Evolutionary conservation across 192 early-diverging fungal genomes (phyloP).

Genomic region (Coemansia sp.): DNA sequence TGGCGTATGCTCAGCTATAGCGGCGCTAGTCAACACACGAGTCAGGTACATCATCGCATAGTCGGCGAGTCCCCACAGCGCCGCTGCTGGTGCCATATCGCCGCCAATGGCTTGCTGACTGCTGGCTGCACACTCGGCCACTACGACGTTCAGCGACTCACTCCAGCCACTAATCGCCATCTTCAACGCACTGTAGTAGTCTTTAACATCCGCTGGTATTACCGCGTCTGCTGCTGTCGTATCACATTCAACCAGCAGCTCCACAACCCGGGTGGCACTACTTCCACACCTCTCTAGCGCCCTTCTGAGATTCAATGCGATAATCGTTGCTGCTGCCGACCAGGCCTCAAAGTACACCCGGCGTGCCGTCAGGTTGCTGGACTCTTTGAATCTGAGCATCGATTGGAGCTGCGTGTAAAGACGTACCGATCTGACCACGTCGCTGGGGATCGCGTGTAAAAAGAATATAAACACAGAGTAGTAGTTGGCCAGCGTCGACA

Average conservation of each 20-base stretch:
- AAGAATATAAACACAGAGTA: constrained; percentile 56
- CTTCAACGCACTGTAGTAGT: constrained; percentile 35
- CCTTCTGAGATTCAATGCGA: constrained; percentile 19
- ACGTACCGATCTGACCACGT: constrained; percentile 39
- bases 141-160: constrained; percentile 28
- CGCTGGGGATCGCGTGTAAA: constrained; percentile 52
- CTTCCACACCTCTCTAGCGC: constrained; percentile 18
- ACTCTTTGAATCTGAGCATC: constrained; percentile 51
- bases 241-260: constrained; percentile 8
- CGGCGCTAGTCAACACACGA: constrained; percentile 39
- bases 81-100: neutral
- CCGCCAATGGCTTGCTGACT: constrained; percentile 2
- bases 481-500: constrained; percentile 55
- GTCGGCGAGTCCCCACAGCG: constrained; percentile 40
- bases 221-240: neutral
- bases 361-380: constrained; percentile 37
- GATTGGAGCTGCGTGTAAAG: constrained; percentile 51
- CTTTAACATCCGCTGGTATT: neutral
- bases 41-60: constrained; percentile 40
- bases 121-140: constrained; percentile 17
- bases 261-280: constrained; percentile 1
- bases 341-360: constrained; percentile 59
- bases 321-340: constrained; percentile 42
- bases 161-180: constrained; percentile 38
- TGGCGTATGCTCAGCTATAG: constrained; percentile 26